Base-by-base conservation (phyloP, 345 rosid genomes). In the Nasturtium officinale region DNA sequence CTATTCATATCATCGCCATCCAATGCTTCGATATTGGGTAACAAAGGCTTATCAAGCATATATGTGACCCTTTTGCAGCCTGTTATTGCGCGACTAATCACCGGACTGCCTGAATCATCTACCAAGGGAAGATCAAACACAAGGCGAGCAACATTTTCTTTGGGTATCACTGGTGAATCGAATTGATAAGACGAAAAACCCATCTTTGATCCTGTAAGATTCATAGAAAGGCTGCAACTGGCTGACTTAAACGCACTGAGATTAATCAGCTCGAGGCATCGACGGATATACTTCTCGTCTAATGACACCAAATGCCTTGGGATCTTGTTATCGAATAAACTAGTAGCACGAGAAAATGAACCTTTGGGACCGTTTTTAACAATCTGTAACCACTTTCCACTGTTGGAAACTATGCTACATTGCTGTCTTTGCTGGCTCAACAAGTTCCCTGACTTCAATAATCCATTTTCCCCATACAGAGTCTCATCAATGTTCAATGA, bases 271-370 rank as follows among this genome's bases (percentile, higher is more conserved):
- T 93, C 89, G 25, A 93, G 86, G 78, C 98, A 93, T 25, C 79
- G 74, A 5, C 85, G 90, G 5, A 90, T 88, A 79, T 85, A 87
- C 71, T 85, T 91, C 76, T 89, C 98, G 73, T 94, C 91, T 5
- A 84, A 59, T 30, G 86, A 82, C 38, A 87, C 85, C 85, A 94
- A 47, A 84, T 83, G 85, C 85, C 85, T 87, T 26, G 91, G 91
- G 62, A 91, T 86, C 84, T 82, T 86, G 80, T 68, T 76, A 43
- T 85, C 90, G 10, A 82, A 70, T 65, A 78, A 77, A 65, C 61
- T 73, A 35, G 75, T 74, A 52, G 81, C 81, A 35, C 29, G 87
- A 71, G 84, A 61, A 51, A 87, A 75, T 0, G 86, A 81, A 16
- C 78, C 84, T 72, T 81, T 83, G 25, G 80, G 72, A 68, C 82